A percentile compares a stretch with the other conserved stretches of the same genome.
Conservation (phyloP, 2,329 filamentous ascomycete species). For the Knoxdaviesia capensis region DNA sequence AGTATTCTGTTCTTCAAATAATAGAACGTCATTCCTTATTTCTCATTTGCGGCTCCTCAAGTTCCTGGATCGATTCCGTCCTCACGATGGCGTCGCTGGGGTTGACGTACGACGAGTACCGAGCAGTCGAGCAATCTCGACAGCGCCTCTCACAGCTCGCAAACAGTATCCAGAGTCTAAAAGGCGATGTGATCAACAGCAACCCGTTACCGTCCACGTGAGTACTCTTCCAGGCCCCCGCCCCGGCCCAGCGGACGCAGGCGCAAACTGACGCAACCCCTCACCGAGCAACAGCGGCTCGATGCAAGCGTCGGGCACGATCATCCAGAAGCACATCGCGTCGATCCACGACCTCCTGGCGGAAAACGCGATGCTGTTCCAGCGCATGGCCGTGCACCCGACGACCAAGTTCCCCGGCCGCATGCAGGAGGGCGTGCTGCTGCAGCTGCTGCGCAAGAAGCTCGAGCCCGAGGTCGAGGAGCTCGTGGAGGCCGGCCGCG, state of each 20-base stretch:
- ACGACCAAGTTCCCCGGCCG: constrained; percentile 55
- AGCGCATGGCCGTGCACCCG: constrained; percentile 53
- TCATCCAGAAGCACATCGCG: constrained; percentile 50
- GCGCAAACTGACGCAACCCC: not conserved
- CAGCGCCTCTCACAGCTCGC: constrained; percentile 48
- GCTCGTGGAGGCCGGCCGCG: constrained; percentile 43
- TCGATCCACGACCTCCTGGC: constrained; percentile 44
- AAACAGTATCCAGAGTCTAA: constrained; percentile 45
- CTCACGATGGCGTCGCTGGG: constrained; percentile 21
- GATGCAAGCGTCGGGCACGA: constrained; percentile 49
- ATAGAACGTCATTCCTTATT: no score
- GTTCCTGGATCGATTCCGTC: no score
- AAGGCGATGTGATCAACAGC: constrained; percentile 36
- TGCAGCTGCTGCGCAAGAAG: constrained; percentile 62
- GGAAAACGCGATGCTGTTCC: constrained; percentile 46
- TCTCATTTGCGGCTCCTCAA: not conserved
- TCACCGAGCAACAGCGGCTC: constrained; percentile 30
- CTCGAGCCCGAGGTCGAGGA: constrained; percentile 60
- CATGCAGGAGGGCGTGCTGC: constrained; percentile 44
- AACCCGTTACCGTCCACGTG: constrained; percentile 50
- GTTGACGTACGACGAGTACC: constrained; percentile 38
- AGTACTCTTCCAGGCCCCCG: constrained; percentile 6
- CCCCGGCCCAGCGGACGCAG: no score
- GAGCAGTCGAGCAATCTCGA: constrained; percentile 50
- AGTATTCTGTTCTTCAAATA: no score